phyloP scores from a whole-genome alignment of 2,329 filamentous ascomycete genomes.

The Falciphora oryzae region DNA sequence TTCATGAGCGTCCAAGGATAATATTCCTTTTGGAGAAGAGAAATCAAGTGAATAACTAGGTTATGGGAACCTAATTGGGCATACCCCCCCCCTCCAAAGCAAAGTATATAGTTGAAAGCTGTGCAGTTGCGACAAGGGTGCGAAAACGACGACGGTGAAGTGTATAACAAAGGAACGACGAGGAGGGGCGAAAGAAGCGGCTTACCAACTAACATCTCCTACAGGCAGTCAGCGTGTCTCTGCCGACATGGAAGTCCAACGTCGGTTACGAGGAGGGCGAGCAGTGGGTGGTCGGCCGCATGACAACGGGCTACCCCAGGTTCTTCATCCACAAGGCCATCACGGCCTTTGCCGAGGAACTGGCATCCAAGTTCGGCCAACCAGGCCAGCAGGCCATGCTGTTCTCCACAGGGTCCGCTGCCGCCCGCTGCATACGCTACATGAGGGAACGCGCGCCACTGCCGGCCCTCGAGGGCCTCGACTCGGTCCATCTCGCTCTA shows the following conservation, averaged over 20 bases:
- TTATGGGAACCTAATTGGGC: no score
- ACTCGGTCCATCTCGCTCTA: conserved; percentile 58
- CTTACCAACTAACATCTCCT: background rate
- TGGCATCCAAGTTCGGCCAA: conserved; percentile 59
- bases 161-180: no score
- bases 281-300: conserved; percentile 73
- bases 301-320: conserved; percentile 90
- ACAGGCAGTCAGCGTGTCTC: conserved; percentile 90
- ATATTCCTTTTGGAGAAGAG: no score
- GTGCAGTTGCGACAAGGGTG: background rate
- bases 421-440: conserved; percentile 70
- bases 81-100: no score
- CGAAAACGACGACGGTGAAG: no score
- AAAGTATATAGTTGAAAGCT: background rate
- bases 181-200: no score
- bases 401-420: conserved; percentile 67
- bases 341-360: conserved; percentile 61
- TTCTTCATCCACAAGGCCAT: conserved; percentile 92
- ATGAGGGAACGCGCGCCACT: conserved; percentile 54
- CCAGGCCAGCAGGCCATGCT: conserved; percentile 67
- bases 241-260: conserved; percentile 89
- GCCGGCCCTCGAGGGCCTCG: conserved; percentile 41
- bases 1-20: no score
- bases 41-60: no score
- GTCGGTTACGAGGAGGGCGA: conserved; percentile 92